phyloP scores from a whole-genome alignment of 352 stramenopile species.

The Phytophthora tubulina region DNA sequence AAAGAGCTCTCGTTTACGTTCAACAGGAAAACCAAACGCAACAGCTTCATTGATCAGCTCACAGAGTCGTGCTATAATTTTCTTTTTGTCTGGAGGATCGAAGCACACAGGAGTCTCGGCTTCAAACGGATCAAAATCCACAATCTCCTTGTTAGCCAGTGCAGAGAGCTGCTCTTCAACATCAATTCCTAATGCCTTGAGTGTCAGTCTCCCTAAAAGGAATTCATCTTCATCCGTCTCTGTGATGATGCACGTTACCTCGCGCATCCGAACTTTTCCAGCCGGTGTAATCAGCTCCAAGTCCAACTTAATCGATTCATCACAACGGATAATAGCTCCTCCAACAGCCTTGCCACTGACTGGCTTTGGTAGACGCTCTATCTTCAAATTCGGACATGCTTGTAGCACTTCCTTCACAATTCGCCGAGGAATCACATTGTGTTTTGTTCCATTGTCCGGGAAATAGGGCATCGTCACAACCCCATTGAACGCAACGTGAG shows the following conservation, averaged over 20 bases:
- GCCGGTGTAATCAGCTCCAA: neutral
- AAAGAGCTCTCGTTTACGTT: neutral
- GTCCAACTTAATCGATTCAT: neutral
- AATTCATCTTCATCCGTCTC: too few species aligned
- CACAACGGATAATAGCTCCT: too few species aligned
- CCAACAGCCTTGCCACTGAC: too few species aligned
- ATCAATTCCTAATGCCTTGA: neutral
- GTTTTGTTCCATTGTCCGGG: too few species aligned
- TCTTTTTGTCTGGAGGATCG: conserved; percentile 1
- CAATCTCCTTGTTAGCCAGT: neutral
- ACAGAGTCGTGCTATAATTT: neutral
- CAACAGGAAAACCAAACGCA: neutral
- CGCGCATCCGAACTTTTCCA: neutral
- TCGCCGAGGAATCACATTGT: too few species aligned
- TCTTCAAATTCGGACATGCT: too few species aligned
- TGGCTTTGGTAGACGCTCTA: too few species aligned
- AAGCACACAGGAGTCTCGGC: neutral
- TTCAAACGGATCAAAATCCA: too few species aligned
- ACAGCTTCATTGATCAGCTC: neutral
- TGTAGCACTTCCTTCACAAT: too few species aligned
- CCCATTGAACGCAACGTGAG: too few species aligned
- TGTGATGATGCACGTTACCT: neutral
- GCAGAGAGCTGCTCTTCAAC: neutral
- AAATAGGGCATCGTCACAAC: too few species aligned
- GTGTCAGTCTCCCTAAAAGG: neutral